Base-by-base conservation (phyloP, 352 stramenopile species). In the Phytophthora tentaculata region DNA sequence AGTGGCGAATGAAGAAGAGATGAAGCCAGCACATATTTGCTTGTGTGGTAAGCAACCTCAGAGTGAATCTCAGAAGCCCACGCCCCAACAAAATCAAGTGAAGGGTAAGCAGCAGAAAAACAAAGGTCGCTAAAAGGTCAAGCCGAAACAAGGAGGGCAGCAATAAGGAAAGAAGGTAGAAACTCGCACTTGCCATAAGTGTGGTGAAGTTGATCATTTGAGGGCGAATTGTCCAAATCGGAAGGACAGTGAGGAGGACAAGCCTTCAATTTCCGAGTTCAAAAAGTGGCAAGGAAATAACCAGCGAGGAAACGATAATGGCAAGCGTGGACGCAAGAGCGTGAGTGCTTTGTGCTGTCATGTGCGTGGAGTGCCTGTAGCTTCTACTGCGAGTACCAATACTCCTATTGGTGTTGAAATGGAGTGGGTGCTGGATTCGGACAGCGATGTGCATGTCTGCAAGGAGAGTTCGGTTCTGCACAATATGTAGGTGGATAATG, bases 61-160 rank as follows among this genome's bases (percentile, higher is more conserved):
- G 39, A 45, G 39, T 45, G 39, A 45, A 45, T 45, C 39, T 45
- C 39, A 45, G 14, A 45, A 45, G 39, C 39, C 10, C 39, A 45
- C 19, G 39, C 39, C 39, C 3, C 39, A 45, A 14, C 39, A 45
- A 20, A 20, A 45, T 45, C 39, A 45, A 45, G 39, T 3, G 14
- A 45, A 45, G 39, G 13, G 39, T 45, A 45, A 45, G 20, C 39
- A 45, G 39, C 39, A 45, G 39, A 45, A 45, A 45, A 14, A 16
- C 39, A 45, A 45, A 45, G 39, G 39, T 45, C 39, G 39, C 39
- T 45, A 45, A 20, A 45, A 45, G 39, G 39, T 14, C 39, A 45
- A 45, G 14, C 39, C 39, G 2, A 45, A 45, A 45, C 39, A 45
- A 45, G 39, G 39, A 20, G 13, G 39, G 13, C 39, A 45, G 16